A percentile compares a stretch with the other conserved stretches of the same genome.
phyloP scores from a whole-genome alignment of 495 filamentous ascomycete species.

The Podospora comata region DNA sequence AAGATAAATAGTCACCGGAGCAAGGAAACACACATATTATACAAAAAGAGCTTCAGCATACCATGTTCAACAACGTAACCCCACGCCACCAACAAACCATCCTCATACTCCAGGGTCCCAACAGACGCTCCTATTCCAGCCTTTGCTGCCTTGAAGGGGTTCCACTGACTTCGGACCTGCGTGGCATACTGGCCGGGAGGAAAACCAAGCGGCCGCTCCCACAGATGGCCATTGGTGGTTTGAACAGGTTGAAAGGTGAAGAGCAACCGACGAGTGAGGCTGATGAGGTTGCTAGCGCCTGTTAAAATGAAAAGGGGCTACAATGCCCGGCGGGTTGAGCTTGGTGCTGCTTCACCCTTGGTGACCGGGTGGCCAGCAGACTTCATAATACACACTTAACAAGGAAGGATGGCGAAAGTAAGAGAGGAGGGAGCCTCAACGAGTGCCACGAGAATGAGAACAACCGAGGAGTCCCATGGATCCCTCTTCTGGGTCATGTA shows the following conservation, averaged over 20 bases:
- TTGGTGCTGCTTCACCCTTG: not conserved
- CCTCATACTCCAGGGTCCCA: not conserved
- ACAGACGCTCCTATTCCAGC: not conserved
- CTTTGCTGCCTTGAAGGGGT: not conserved
- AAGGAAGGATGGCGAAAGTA: not conserved
- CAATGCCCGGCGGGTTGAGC: not conserved
- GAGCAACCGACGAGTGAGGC: not conserved
- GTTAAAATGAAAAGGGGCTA: not conserved
- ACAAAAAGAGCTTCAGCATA: constrained; percentile 9
- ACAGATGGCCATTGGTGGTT: not conserved
- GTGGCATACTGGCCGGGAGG: not conserved
- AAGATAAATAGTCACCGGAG: not conserved
- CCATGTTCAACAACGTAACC: constrained; percentile 14
- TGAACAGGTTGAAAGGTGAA: not conserved
- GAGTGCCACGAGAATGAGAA: not conserved
- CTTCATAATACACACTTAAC: not conserved
- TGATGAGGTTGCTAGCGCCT: not conserved
- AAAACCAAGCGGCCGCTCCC: not conserved
- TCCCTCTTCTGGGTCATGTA: too few relatives aligned
- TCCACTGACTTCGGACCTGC: not conserved
- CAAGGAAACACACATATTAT: not conserved
- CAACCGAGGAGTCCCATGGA: not conserved
- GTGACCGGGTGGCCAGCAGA: not conserved
- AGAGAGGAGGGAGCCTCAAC: not conserved
- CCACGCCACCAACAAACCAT: not conserved